These are phyloP conservation scores for Coniosporium tulheliwenetii DNA, from an alignment of 2,329 filamentous ascomycete species.

Conservation along the genomic window DNA sequence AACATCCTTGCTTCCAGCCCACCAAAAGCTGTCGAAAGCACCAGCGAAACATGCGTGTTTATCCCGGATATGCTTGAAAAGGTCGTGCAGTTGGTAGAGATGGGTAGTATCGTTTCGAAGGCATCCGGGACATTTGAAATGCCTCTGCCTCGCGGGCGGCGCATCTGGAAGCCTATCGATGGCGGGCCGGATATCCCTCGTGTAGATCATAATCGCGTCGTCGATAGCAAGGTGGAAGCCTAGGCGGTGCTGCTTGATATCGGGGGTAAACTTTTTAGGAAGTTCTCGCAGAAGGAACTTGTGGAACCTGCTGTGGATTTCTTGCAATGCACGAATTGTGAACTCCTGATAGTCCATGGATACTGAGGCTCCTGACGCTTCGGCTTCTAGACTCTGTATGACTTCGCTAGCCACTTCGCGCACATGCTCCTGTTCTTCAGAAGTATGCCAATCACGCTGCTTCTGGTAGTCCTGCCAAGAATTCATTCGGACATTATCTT, in stretches of 20 bases:
- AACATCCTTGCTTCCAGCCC: slow-evolving; percentile 1
- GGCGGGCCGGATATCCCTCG: slow-evolving; percentile 9
- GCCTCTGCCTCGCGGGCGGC: background rate
- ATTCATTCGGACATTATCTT: background rate
- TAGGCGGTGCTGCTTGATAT: too few relatives aligned
- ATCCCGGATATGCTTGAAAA: slow-evolving; percentile 14
- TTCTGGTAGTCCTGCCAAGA: too few relatives aligned
- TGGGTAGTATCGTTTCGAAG: slow-evolving; percentile 8
- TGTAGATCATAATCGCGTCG: slow-evolving; percentile 15
- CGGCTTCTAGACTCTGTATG: background rate
- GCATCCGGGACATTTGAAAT: slow-evolving; percentile 15
- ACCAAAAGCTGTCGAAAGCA: slow-evolving; percentile 11
- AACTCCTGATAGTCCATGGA: background rate
- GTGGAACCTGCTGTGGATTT: background rate
- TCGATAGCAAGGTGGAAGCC: slow-evolving; percentile 3
- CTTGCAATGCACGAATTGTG: background rate
- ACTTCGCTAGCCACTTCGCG: background rate
- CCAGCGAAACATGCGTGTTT: slow-evolving; percentile 10
- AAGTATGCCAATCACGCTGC: background rate
- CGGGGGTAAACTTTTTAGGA: background rate
- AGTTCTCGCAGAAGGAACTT: background rate
- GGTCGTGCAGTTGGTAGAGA: slow-evolving; percentile 7
- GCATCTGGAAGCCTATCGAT: slow-evolving; percentile 3
- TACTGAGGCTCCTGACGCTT: background rate
- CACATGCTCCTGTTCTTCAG: background rate